Evolutionary conservation across 116 monocot genomes (phyloP), one percentile per base, ranked within the genome.

Genomic region (Trichopus zeylanicus): DNA sequence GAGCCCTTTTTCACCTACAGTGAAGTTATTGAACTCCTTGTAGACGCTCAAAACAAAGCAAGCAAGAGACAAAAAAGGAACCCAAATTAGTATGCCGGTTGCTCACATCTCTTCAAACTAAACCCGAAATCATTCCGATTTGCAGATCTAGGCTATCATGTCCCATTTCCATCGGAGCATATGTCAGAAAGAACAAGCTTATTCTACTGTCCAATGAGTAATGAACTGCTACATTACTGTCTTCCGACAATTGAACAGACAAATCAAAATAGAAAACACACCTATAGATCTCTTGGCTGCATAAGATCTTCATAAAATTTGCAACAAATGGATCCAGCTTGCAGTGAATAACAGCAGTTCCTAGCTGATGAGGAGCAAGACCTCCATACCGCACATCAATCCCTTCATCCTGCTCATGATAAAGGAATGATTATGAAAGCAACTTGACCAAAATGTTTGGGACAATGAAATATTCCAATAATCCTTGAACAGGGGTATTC

Each of bases 211-310:
- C n/a, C n/a, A n/a, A n/a, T n/a, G n/a, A n/a, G n/a, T n/a, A n/a
- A n/a, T n/a, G n/a, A n/a, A n/a, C n/a, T n/a, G n/a, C n/a, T n/a
- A n/a, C n/a, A n/a, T n/a, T n/a, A n/a, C n/a, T n/a, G n/a, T n/a
- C n/a, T n/a, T n/a, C n/a, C n/a, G n/a, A n/a, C n/a, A n/a, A n/a
- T n/a, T n/a, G n/a, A n/a, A n/a, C n/a, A n/a, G n/a, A n/a, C n/a
- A n/a, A n/a, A n/a, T n/a, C n/a, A n/a, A n/a, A n/a, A n/a, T n/a
- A n/a, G n/a, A n/a, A 25, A 53, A 32, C 19, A 3, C 54, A 79
- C 89, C 63, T 81, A 66, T 82, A 90, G 1, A 85, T 82, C 51
- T 76, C 90, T 63, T 90, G 90, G 63, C 82, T 74, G 53, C 90
- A 90, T 29, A 90, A 29, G 4, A 85, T 56, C 55, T 85, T 85